Evolutionary conservation across 1,284 basidiomycete species (phyloP), one percentile per base, ranked within the genome.

Genomic region (Rhodotorula mucilaginosa): DNA sequence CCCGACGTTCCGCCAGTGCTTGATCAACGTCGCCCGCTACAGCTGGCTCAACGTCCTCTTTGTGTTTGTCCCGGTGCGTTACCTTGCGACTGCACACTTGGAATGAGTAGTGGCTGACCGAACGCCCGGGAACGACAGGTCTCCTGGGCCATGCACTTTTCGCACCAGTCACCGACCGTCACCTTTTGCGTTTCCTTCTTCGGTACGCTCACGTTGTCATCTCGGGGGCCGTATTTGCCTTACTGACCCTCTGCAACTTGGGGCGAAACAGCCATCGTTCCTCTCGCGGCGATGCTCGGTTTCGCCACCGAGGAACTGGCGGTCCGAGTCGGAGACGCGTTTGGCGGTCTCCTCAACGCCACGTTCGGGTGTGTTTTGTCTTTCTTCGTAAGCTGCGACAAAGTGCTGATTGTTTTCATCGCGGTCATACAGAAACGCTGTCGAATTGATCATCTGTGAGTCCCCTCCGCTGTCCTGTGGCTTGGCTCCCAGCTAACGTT

Each of bases 401-500:
- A 7, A 13, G 12, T 3, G 39, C 44, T n/a, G 12, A 15, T 56
- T 39, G 34, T 10, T 6, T 12, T 7, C 34, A 34, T 48, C 0
- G 13, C 54, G 1, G 26, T 26, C 26, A 26, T 26, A 15, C 23
- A 58, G 57, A 0, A 74, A 72, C 31, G 61, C 74, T 58, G 77
- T 90, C 59, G 90, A 92, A 80, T 89, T 94, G 64, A 93, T 95
- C 76, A 91, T 94, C 56, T 90, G 68, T 69, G 19, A 31, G 68
- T 57, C 6, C 7, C 21, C 10, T 18, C 26, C 18, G 1, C 39
- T 34, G 3, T 49, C 26, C 4, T 3, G 21, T 31, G 10, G 8
- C 21, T 34, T 13, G 12, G 3, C 2, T 19, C 15, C 12, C 12
- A 21, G 57, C 56, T 57, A 13, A 57, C 29, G 56, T 51, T 8